Conservation (phyloP, 345 rosid genomes). For the Salix koriyanagi region DNA sequence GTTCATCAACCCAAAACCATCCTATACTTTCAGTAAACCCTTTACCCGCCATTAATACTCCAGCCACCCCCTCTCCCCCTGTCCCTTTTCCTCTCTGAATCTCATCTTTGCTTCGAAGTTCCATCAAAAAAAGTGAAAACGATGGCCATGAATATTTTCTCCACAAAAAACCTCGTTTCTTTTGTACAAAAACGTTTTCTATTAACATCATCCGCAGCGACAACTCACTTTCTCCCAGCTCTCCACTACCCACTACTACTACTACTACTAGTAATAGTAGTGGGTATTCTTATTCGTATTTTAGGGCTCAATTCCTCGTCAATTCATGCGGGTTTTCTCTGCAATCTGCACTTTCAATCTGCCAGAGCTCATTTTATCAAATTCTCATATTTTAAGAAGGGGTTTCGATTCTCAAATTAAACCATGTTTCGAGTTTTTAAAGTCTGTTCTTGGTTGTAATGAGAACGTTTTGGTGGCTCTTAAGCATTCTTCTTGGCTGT, state of each 20-base stretch:
- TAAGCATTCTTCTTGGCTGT: constrained; percentile 14
- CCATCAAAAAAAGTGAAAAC: too few relatives aligned
- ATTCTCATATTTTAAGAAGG: constrained; percentile 2
- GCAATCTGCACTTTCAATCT: constrained; percentile 21
- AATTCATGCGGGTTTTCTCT: constrained; percentile 24
- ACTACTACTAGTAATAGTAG: too few relatives aligned
- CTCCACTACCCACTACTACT: background rate
- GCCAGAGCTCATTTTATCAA: constrained; percentile 9
- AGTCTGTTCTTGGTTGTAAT: background rate
- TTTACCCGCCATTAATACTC: too few relatives aligned
- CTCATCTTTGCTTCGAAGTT: background rate
- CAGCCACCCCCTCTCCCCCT: too few relatives aligned
- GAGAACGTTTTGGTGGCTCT: constrained; percentile 10
- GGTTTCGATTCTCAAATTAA: constrained; percentile 14
- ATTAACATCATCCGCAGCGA: background rate
- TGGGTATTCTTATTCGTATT: background rate
- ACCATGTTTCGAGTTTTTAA: constrained; percentile 18
- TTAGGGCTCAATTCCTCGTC: constrained; percentile 6
- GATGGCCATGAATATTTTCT: background rate
- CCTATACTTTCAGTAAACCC: too few relatives aligned
- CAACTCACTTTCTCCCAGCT: too few relatives aligned
- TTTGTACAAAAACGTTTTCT: background rate
- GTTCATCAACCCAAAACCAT: too few relatives aligned
- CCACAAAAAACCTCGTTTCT: background rate
- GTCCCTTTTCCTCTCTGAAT: too few relatives aligned